Percentiles rank a stretch among this genome's conserved stretches.
Evolutionary conservation across 805 yeast species (phyloP).

Genomic region (Lachancea waltii): DNA sequence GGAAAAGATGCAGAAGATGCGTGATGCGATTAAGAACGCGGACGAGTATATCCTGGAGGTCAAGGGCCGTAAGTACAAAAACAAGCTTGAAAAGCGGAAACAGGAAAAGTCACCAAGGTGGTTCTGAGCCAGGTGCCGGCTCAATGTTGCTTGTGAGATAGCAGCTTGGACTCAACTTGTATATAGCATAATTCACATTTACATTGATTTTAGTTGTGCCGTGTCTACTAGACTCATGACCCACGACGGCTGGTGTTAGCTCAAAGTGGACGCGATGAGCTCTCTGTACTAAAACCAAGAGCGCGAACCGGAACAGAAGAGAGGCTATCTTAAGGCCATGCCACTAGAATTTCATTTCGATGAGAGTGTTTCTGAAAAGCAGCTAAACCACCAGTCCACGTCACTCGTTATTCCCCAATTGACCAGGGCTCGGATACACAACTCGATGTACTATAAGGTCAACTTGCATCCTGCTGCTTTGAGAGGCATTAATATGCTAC

Average conservation of each 20-base stretch:
- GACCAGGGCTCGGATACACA: slow-evolving; percentile 28
- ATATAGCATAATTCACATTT: no score
- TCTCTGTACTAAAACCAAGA: no score
- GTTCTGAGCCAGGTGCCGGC: slow-evolving; percentile 23
- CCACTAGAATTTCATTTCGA: slow-evolving; percentile 29
- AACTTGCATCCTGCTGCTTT: slow-evolving; percentile 22
- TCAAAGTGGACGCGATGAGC: not conserved
- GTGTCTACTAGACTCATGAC: not conserved
- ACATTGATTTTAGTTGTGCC: no score
- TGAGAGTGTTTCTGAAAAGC: slow-evolving; percentile 24
- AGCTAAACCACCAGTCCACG: slow-evolving; percentile 30
- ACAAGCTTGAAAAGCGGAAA: slow-evolving; percentile 40
- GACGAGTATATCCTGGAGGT: slow-evolving; percentile 62
- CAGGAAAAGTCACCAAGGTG: slow-evolving; percentile 31
- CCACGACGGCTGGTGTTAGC: not conserved
- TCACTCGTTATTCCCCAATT: slow-evolving; percentile 30
- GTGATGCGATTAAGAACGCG: slow-evolving; percentile 56
- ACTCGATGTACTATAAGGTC: slow-evolving; percentile 27
- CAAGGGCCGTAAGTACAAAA: slow-evolving; percentile 48
- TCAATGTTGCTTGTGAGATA: not conserved
- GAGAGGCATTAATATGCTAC: slow-evolving; percentile 27
- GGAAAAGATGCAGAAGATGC: slow-evolving; percentile 53
- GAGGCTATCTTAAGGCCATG: no score
- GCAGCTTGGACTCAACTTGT: not conserved
- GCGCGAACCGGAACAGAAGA: no score